Evolutionary conservation across 2,329 filamentous ascomycete species (phyloP).

Genomic region (Ophiocordyceps polyrhachis-furcata): DNA sequence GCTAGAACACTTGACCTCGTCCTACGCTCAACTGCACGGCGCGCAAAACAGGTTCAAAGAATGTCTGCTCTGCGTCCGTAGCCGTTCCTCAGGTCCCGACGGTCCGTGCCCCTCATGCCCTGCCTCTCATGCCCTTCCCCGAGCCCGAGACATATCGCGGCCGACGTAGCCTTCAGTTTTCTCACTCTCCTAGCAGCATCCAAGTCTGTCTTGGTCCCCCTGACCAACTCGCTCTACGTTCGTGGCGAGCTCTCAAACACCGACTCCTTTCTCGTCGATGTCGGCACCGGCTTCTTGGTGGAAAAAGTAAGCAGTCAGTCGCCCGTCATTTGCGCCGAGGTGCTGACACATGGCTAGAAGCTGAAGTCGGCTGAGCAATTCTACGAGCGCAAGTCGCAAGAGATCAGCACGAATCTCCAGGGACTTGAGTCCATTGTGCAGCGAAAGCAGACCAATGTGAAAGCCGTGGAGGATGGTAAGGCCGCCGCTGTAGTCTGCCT

Average conservation of each 20-base stretch:
- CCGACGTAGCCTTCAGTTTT: not conserved
- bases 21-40: conserved; percentile 74
- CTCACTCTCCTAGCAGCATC: conserved; percentile 6
- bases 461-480: conserved; percentile 80
- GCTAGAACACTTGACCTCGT: conserved; percentile 80
- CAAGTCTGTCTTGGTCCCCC: conserved; percentile 63
- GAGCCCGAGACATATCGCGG: not conserved
- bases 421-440: conserved; percentile 39
- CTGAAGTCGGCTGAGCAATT: conserved; percentile 34
- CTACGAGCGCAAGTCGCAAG: conserved; percentile 36
- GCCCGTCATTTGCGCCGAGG: not conserved
- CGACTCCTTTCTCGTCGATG: conserved; percentile 69
- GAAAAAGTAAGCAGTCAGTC: conserved; percentile 49
- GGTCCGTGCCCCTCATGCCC: conserved; percentile 8
- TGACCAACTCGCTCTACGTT: conserved; percentile 91
- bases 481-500: conserved; percentile 3
- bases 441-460: conserved; percentile 65
- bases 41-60: conserved; percentile 87
- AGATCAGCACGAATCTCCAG: conserved; percentile 32
- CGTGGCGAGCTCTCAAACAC: conserved; percentile 59
- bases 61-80: conserved; percentile 59
- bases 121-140: not conserved
- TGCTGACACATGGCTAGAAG: conserved; percentile 18
- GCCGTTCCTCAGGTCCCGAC: conserved; percentile 13
- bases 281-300: conserved; percentile 86